Evolutionary conservation across 305 asterid species (phyloP).

Genomic region (Ilex paraguariensis): DNA sequence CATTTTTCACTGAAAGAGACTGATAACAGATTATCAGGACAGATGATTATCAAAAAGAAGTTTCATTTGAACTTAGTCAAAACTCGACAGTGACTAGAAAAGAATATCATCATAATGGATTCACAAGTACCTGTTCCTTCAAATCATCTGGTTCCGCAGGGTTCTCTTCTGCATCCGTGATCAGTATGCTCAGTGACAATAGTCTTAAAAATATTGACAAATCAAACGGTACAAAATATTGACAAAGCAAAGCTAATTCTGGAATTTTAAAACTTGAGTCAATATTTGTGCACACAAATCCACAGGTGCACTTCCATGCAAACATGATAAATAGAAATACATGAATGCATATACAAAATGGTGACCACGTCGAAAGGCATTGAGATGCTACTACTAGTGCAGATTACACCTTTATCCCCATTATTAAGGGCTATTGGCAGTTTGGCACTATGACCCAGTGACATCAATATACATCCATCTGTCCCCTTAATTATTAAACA

Average conservation of each 20-base stretch:
- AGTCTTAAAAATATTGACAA: neutral
- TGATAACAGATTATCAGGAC: neutral
- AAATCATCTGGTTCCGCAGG: constrained; percentile 8
- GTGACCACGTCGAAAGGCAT: neutral
- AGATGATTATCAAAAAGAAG: neutral
- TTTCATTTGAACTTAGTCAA: neutral
- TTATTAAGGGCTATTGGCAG: too few species aligned
- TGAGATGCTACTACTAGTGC: neutral
- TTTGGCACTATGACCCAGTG: too few species aligned
- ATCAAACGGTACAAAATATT: neutral
- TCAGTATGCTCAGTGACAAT: neutral
- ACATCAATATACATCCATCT: too few species aligned
- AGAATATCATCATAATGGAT: neutral
- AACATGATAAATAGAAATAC: neutral
- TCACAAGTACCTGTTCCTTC: constrained; percentile 12
- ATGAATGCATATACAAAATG: neutral
- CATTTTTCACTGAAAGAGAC: neutral
- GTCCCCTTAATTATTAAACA: neutral
- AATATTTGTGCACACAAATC: neutral
- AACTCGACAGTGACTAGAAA: neutral
- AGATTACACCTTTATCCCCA: neutral
- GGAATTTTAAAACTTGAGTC: constrained; percentile 4
- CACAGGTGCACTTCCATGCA: neutral
- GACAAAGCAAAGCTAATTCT: constrained; percentile 4
- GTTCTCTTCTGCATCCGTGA: constrained; percentile 11